phyloP scores from a whole-genome alignment of 768 basidiomycete species.

The Leccinum fibrillosum region DNA sequence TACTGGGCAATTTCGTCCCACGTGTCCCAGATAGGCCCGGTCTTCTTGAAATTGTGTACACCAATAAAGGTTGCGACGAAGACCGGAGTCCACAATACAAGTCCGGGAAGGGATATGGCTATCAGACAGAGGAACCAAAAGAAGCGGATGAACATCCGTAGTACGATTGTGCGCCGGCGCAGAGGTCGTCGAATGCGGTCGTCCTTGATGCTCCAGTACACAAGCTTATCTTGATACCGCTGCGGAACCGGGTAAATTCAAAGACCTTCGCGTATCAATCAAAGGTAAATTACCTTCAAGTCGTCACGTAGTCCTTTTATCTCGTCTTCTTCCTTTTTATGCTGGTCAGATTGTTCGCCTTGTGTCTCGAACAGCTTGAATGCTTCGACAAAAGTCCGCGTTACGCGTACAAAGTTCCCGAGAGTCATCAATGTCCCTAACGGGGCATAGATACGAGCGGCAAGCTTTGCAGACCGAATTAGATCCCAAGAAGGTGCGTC shows the following conservation, averaged over 20 bases:
- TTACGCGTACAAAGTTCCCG: constrained; percentile 80
- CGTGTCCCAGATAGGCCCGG: constrained; percentile 79
- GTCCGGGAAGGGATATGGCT: constrained; percentile 67
- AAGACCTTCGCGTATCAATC: background rate
- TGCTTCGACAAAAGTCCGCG: constrained; percentile 69
- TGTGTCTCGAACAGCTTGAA: constrained; percentile 50
- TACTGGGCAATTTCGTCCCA: constrained; percentile 91
- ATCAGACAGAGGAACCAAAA: constrained; percentile 62
- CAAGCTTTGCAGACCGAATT: constrained; percentile 71
- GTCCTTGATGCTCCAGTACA: constrained; percentile 72
- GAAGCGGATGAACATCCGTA: constrained; percentile 64
- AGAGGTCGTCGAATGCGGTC: constrained; percentile 76
- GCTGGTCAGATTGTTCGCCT: constrained; percentile 24
- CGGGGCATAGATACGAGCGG: constrained; percentile 79
- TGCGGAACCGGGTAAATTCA: constrained; percentile 25
- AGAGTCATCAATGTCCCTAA: constrained; percentile 84
- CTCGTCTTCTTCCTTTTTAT: constrained; percentile 25
- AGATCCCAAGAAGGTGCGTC: constrained; percentile 85
- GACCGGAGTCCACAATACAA: constrained; percentile 79
- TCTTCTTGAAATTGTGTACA: constrained; percentile 75
- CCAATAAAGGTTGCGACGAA: constrained; percentile 68
- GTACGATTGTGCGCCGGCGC: constrained; percentile 49
- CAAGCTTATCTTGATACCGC: constrained; percentile 74
- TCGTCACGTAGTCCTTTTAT: constrained; percentile 43
- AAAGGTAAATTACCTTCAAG: constrained; percentile 48